A percentile compares a stretch with the other conserved stretches of the same genome.
These are phyloP conservation scores for Boechera divaricarpa DNA, from an alignment of 345 rosid species.

Conservation along the genomic window DNA sequence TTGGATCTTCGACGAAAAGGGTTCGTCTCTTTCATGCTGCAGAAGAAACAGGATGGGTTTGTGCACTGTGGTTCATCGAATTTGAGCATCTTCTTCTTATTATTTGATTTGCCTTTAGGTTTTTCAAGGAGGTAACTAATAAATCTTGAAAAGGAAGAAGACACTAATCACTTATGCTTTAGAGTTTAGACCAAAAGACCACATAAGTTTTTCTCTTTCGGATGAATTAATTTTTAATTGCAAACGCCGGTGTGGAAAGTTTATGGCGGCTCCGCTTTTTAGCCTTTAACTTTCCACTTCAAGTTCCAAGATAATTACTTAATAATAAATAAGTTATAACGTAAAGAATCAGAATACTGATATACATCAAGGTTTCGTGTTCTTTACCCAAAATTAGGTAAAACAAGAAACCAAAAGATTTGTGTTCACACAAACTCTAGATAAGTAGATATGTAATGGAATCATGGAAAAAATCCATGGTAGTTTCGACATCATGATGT, in stretches of 20 bases:
- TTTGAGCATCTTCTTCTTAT: constrained; percentile 38
- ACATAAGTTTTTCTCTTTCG: constrained; percentile 20
- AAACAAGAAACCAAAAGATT: background rate
- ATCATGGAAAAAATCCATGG: constrained; percentile 14
- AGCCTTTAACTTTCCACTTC: constrained; percentile 42
- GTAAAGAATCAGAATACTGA: constrained; percentile 8
- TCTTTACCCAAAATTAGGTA: constrained; percentile 41
- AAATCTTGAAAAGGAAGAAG: constrained; percentile 27
- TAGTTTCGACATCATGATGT: constrained; percentile 35
- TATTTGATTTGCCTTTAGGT: constrained; percentile 9
- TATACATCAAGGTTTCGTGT: constrained; percentile 32
- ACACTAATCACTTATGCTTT: constrained; percentile 11
- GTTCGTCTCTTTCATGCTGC: constrained; percentile 67
- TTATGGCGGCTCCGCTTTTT: constrained; percentile 44
- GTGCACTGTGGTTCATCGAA: constrained; percentile 50
- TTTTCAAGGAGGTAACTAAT: constrained; percentile 12
- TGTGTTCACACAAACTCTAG: constrained; percentile 34
- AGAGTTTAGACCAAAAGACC: constrained; percentile 21
- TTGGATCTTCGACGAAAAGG: constrained; percentile 57
- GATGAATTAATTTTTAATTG: background rate
- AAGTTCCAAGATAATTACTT: constrained; percentile 41
- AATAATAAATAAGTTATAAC: constrained; percentile 21
- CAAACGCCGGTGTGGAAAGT: constrained; percentile 42
- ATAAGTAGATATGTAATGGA: constrained; percentile 3
- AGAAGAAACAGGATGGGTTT: constrained; percentile 65